Conservation (phyloP, 2,329 filamentous ascomycete species). For the Lojkania enalia region DNA sequence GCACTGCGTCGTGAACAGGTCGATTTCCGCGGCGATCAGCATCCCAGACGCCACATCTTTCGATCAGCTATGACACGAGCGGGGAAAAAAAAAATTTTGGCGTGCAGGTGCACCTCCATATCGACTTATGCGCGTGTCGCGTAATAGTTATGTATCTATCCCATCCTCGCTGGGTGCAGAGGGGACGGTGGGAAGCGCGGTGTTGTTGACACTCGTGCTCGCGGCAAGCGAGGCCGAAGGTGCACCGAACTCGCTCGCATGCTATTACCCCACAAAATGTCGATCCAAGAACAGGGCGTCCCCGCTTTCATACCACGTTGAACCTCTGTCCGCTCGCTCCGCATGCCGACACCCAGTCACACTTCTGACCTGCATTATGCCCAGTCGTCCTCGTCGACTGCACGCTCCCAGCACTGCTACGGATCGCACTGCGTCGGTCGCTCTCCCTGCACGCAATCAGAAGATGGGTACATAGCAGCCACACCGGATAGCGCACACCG, state of each 20-base stretch:
- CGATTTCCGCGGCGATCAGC: constrained; percentile 2
- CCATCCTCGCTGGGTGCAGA: background rate
- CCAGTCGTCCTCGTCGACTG: constrained; percentile 26
- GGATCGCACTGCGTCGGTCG: background rate
- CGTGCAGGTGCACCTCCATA: constrained; percentile 16
- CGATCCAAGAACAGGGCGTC: constrained; percentile 31
- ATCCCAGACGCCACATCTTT: too few relatives aligned
- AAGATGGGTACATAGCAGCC: constrained; percentile 11
- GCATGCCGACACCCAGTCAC: constrained; percentile 14
- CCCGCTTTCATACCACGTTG: constrained; percentile 43
- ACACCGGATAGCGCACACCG: too few relatives aligned
- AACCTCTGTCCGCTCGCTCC: constrained; percentile 24
- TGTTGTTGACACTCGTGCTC: constrained; percentile 27
- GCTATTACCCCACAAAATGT: constrained; percentile 45
- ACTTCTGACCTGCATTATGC: constrained; percentile 42
- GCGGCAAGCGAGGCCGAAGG: constrained; percentile 25
- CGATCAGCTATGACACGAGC: constrained; percentile 31
- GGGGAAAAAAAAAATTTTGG: constrained; percentile 25
- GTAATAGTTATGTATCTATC: constrained; percentile 20
- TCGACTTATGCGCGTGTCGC: constrained; percentile 20
- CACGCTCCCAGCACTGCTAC: background rate
- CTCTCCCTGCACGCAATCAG: constrained; percentile 26
- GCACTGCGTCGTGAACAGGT: background rate
- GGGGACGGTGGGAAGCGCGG: constrained; percentile 2
- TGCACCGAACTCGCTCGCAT: background rate